Evolutionary conservation across 306 rosid species (phyloP).

Genomic region (Vachellia pachyceras): DNA sequence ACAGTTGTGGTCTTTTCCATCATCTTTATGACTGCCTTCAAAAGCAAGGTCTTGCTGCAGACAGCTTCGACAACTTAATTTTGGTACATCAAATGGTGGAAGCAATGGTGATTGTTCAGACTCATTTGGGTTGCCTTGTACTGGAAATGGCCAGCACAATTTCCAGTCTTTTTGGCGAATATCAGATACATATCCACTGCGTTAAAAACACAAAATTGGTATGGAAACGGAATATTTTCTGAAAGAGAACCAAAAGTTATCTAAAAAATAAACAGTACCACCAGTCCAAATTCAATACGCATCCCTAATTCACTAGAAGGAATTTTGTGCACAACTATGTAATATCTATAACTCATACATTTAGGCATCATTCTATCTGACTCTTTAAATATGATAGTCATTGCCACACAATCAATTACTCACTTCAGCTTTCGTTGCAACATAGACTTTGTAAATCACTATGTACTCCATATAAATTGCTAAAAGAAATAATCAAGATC

Average conservation of each 20-base stretch:
- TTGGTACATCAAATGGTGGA: slow-evolving; percentile 68
- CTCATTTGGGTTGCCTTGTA: slow-evolving; percentile 45
- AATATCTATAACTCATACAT: slow-evolving; percentile 12
- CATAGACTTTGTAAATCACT: neutral
- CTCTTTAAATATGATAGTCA: slow-evolving; percentile 22
- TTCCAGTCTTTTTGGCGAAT: slow-evolving; percentile 81
- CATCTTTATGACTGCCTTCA: slow-evolving; percentile 44
- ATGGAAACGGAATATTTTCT: slow-evolving; percentile 17
- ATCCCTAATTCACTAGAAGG: slow-evolving; percentile 21
- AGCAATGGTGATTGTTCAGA: slow-evolving; percentile 53
- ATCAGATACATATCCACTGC: slow-evolving; percentile 91
- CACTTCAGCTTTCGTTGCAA: slow-evolving; percentile 24
- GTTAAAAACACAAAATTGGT: slow-evolving; percentile 40
- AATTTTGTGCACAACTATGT: neutral
- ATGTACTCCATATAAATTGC: neutral
- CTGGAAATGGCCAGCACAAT: slow-evolving; percentile 81
- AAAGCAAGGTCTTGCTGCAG: slow-evolving; percentile 46
- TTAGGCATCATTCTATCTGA: slow-evolving; percentile 29
- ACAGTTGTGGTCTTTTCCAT: slow-evolving; percentile 34
- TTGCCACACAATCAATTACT: slow-evolving; percentile 2
- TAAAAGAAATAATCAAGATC: slow-evolving; percentile 24
- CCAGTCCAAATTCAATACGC: neutral
- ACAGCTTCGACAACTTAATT: slow-evolving; percentile 59
- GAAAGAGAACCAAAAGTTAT: slow-evolving; percentile 33
- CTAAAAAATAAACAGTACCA: neutral